Base-by-base conservation (phyloP, 805 yeast species). In the Vanderwaltozyma verrucispora region DNA sequence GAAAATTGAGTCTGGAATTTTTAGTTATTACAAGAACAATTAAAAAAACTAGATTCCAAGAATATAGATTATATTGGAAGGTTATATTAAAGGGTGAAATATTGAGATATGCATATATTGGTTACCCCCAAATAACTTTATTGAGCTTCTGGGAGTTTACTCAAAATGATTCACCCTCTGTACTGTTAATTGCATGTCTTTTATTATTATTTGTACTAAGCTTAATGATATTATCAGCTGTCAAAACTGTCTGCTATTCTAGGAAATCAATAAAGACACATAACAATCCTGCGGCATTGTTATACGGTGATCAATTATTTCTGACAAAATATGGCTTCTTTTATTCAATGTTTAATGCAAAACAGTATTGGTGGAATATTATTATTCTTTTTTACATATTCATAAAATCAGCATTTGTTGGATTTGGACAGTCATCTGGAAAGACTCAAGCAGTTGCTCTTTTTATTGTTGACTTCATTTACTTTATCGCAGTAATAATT, bases 71-170 rank as follows among this genome's bases (percentile, higher is more conserved):
- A 2, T 11, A 28, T 35, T 82, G 85, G 75, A 60, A 51, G 40
- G 46, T 61, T 15, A 69, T 84, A 37, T 59, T 86, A 46, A 87
- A 84, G 57, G 96, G 96, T 30, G 68, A 89, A 2, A 46, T 87
- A 37, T 70, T 83, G 46, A 73, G 94, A 56, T 81, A 86, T 51
- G 69, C 85, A 38, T 79, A 74, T 49, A 83, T 88, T 54, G 95
- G 94, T 0, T 86, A 83, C 59, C 77, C 94, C 2, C 94, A 87
- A 58, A 60, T 88, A 39, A 67, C 77, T n/a, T 73, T 87, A 35
- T 69, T 88, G 39, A 77, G 95, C 7, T 67, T 87, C 37, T 88
- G 94, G 89, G 95, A 88, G 63, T 87, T 85, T 59, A 74, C 80
- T 5, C 70, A 70, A 50, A 64, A 72, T 37, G 96, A 88, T 52